These are phyloP conservation scores for Clohesyomyces aquaticus DNA, from an alignment of 495 filamentous ascomycete genomes.

Conservation along the genomic window DNA sequence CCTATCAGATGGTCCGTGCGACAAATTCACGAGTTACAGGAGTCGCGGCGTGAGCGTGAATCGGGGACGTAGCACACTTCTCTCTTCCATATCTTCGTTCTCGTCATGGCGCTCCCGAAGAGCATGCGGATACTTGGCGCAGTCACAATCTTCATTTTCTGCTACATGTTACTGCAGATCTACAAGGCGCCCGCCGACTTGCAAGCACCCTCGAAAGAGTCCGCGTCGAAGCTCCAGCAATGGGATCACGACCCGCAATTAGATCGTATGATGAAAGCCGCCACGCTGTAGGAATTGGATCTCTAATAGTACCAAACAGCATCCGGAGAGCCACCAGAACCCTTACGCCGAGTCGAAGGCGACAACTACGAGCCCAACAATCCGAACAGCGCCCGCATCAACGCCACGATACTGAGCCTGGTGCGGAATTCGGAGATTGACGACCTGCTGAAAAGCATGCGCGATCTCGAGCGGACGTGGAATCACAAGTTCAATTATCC, in stretches of 20 bases:
- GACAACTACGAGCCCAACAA: constrained; percentile 76
- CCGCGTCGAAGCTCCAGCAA: constrained; percentile 51
- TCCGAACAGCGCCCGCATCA: constrained; percentile 76
- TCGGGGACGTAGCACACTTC: neutral
- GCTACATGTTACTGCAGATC: constrained; percentile 75
- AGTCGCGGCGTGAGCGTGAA: neutral
- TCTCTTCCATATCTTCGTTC: no score
- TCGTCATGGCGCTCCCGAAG: constrained; percentile 75
- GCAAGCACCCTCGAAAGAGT: constrained; percentile 42
- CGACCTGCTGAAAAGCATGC: constrained; percentile 83
- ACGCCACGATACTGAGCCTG: constrained; percentile 90
- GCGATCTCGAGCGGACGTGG: constrained; percentile 91
- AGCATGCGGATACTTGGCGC: constrained; percentile 78
- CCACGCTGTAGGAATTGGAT: neutral
- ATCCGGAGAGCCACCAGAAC: constrained; percentile 78
- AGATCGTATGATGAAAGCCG: constrained; percentile 65
- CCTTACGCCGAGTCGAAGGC: constrained; percentile 63
- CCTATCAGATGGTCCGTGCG: neutral
- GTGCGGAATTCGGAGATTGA: constrained; percentile 89
- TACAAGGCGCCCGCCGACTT: constrained; percentile 54
- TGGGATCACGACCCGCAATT: constrained; percentile 71
- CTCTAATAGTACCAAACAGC: constrained; percentile 51
- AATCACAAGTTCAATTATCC: constrained; percentile 99
- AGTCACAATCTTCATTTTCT: constrained; percentile 67
- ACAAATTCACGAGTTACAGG: neutral